A percentile compares a stretch with the other conserved stretches of the same genome.
Conservation (phyloP, 805 yeast species). For the Nakazawaea molendinolei region DNA sequence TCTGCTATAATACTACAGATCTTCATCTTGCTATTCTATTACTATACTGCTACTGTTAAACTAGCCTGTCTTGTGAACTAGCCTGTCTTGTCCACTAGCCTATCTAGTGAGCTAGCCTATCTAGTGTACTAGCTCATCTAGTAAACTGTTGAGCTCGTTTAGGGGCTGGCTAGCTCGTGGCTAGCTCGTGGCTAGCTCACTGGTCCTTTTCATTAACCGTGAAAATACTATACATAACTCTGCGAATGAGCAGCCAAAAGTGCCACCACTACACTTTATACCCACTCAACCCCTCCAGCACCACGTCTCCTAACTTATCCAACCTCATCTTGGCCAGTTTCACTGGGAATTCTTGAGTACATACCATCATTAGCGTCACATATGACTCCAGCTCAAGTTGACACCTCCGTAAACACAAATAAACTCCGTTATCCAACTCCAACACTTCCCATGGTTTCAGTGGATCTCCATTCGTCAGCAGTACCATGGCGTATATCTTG, state of each 20-base stretch:
- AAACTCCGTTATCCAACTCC: conserved; percentile 16
- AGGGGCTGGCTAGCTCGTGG: no score
- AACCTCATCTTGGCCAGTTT: conserved; percentile 23
- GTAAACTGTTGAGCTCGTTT: no score
- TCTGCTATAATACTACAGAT: no score
- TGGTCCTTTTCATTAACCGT: background rate
- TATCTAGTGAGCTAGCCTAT: no score
- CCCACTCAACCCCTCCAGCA: conserved; percentile 8
- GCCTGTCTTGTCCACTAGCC: no score
- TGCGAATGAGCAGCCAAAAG: background rate
- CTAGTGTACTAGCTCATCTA: no score
- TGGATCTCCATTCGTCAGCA: conserved; percentile 22
- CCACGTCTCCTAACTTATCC: conserved; percentile 11
- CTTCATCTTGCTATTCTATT: no score
- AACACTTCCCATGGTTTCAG: conserved; percentile 19
- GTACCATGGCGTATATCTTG: conserved; percentile 23
- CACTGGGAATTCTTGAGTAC: conserved; percentile 22
- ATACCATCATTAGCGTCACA: conserved; percentile 22
- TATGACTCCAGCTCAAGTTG: conserved; percentile 7
- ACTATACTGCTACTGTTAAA: no score
- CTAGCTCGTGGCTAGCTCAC: no score
- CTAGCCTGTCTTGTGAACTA: no score
- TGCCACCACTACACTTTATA: background rate
- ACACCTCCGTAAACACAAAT: conserved; percentile 16
- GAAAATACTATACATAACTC: background rate